Base-by-base conservation (phyloP, 139 green algal species). In the Chlamydomonas sp. region DNA sequence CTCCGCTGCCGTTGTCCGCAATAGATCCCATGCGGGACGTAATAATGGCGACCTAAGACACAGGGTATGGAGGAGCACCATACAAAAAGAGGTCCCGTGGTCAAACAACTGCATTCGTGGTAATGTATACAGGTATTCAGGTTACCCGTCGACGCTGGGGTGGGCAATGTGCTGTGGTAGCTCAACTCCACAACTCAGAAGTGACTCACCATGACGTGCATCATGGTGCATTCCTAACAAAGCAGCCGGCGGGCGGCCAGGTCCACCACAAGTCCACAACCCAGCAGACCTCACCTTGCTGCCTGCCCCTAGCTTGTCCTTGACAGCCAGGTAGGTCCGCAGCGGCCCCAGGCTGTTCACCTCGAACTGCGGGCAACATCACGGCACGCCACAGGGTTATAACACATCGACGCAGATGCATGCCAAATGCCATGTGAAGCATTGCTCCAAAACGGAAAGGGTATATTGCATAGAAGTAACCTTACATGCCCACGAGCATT, bases 341-440 rank as follows among this genome's bases (percentile, higher is more conserved):
- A 96, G 79, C 4, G 93, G 93, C 18, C 93, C 93, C 61, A 96
- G 69, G 2, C 91, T 80, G 71, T 96, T 96, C 14, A 95, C 83
- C 69, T 96, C 90, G 66, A 95, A 91, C 77, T 92, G 90, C 71
- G 78, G 31, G 31, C 31, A 49, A 49, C 31, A 49, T 4, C 5
- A 49, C 2, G 17, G 63, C 20, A 61, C 58, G 17, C 63, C 14
- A 83, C 18, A 31, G 63, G 61, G 5, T 62, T 9, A 10, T 58
- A 9, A 20, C 49, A 61, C 2, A 72, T 73, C 31, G 10, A 18
- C 49, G 5, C 49, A 3, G 57, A 61, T 49, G 14, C 18, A 20
- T 58, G 5, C 5, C 3, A n/a, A 5, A 20, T n/a, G 68, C 16
- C 15, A 17, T 5, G 15, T 5, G 67, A 4, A 57, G 9, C 75